Evolutionary conservation across 2,329 filamentous ascomycete species (phyloP).

Genomic region (Tolypocladium cylindrosporum): DNA sequence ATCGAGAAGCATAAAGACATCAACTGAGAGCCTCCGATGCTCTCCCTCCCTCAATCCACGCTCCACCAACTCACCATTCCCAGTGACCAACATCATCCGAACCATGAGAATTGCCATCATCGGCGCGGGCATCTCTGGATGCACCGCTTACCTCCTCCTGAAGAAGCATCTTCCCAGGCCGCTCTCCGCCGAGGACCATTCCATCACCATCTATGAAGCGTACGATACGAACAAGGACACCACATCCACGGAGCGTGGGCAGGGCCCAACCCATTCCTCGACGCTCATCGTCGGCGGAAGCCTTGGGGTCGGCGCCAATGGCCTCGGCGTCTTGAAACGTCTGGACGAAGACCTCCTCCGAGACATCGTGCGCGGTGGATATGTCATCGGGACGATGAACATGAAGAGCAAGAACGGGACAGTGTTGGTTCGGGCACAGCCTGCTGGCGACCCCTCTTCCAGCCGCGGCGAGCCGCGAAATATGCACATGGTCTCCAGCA

Average conservation of each 20-base stretch:
- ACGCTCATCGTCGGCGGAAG: slow-evolving; percentile 15
- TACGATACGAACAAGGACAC: slow-evolving; percentile 10
- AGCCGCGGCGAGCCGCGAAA: background rate
- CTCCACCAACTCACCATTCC: background rate
- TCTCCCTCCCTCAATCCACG: background rate
- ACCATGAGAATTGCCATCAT: slow-evolving; percentile 15
- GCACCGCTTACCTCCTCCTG: slow-evolving; percentile 12
- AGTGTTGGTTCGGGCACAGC: slow-evolving; percentile 9
- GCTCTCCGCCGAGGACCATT: slow-evolving; percentile 1
- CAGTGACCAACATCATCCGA: background rate
- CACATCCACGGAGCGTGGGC: slow-evolving; percentile 6
- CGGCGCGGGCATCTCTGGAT: slow-evolving; percentile 15
- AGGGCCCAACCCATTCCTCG: slow-evolving; percentile 11
- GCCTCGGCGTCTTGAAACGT: slow-evolving; percentile 12
- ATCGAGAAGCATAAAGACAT: background rate
- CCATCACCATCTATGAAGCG: slow-evolving; percentile 15
- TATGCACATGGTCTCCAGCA: slow-evolving; percentile 11
- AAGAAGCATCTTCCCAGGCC: slow-evolving; percentile 10
- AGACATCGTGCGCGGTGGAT: slow-evolving; percentile 12
- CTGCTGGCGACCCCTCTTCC: background rate
- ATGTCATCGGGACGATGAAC: slow-evolving; percentile 10
- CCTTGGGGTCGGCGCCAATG: slow-evolving; percentile 13
- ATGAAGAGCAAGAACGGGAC: slow-evolving; percentile 13
- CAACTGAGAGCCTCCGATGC: background rate
- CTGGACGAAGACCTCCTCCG: slow-evolving; percentile 11